Evolutionary conservation across 345 rosid genomes (phyloP).

Genomic region (Anastatica hierochuntica): DNA sequence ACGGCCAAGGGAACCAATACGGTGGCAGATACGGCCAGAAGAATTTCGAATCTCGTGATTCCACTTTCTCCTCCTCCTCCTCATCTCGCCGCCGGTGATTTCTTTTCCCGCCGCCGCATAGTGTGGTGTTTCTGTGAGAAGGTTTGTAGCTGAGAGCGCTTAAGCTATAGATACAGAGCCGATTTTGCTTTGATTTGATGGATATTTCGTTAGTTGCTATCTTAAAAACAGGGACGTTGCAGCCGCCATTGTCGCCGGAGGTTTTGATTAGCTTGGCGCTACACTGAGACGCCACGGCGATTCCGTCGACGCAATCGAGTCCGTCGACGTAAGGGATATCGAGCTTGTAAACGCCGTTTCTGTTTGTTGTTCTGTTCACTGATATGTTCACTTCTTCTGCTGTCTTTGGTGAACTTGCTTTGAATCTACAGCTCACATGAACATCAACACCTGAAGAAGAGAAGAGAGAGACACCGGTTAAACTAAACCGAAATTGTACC

Average conservation of each 20-base stretch:
- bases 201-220: constrained; percentile 55
- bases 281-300: constrained; percentile 47
- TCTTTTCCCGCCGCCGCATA: constrained; percentile 26
- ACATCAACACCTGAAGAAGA: constrained; percentile 50
- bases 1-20: constrained; percentile 48
- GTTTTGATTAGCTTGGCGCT: constrained; percentile 51
- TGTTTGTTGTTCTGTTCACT: constrained; percentile 63
- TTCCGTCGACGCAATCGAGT: constrained; percentile 62
- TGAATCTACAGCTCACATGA: constrained; percentile 59
- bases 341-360: constrained; percentile 55
- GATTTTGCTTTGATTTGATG: constrained; percentile 61
- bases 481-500: too few relatives aligned
- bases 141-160: constrained; percentile 65
- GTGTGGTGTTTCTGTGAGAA: constrained; percentile 36
- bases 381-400: constrained; percentile 57
- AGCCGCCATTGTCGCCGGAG: constrained; percentile 24
- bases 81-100: constrained; percentile 21
- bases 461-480: background rate
- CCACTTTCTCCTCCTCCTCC: constrained; percentile 23
- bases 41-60: constrained; percentile 43
- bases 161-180: constrained; percentile 75
- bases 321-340: constrained; percentile 75
- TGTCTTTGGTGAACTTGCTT: constrained; percentile 55
- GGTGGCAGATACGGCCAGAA: constrained; percentile 51
- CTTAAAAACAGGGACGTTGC: constrained; percentile 46